phyloP scores from a whole-genome alignment of 78 protist genomes.

The Emiliania huxleyi region DNA sequence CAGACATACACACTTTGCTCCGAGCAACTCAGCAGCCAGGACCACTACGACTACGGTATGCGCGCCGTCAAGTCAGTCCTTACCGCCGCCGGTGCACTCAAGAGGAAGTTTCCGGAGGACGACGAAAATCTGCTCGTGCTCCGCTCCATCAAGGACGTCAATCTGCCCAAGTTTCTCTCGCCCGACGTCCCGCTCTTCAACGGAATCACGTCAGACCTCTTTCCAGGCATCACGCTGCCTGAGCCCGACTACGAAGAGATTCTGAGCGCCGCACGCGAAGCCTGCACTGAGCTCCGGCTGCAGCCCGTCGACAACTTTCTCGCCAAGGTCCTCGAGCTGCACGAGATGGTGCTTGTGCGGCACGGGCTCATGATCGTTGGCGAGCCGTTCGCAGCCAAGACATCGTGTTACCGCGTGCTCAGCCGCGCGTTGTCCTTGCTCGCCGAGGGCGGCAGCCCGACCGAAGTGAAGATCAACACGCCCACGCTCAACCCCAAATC shows the following conservation, averaged over 20 bases:
- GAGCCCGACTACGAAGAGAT: slow-evolving; percentile 14
- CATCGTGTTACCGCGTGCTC: slow-evolving; percentile 43
- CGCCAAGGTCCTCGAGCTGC: slow-evolving; percentile 60
- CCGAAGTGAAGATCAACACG: not conserved
- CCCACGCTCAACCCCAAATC: slow-evolving; percentile 69
- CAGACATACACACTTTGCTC: slow-evolving; percentile 31
- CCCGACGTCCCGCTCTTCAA: slow-evolving; percentile 63
- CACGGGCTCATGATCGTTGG: slow-evolving; percentile 86
- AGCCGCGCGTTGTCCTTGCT: slow-evolving; percentile 10
- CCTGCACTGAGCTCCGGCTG: not conserved
- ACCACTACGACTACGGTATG: slow-evolving; percentile 77
- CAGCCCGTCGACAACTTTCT: slow-evolving; percentile 52
- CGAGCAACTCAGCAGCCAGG: slow-evolving; percentile 60
- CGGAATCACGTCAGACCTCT: slow-evolving; percentile 70
- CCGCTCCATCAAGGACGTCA: slow-evolving; percentile 56
- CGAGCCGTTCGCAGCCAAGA: slow-evolving; percentile 71
- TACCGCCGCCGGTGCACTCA: slow-evolving; percentile 65
- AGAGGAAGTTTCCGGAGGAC: slow-evolving; percentile 10
- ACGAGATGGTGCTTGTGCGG: slow-evolving; percentile 62
- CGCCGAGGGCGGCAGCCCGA: not conserved
- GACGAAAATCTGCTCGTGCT: slow-evolving; percentile 37
- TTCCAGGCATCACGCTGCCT: slow-evolving; percentile 58
- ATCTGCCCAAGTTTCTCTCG: slow-evolving; percentile 62
- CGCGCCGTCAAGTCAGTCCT: slow-evolving; percentile 67
- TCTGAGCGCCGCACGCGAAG: not conserved